Base-by-base conservation (phyloP, 2,329 filamentous ascomycete genomes). In the Tolypocladium inflatum region DNA sequence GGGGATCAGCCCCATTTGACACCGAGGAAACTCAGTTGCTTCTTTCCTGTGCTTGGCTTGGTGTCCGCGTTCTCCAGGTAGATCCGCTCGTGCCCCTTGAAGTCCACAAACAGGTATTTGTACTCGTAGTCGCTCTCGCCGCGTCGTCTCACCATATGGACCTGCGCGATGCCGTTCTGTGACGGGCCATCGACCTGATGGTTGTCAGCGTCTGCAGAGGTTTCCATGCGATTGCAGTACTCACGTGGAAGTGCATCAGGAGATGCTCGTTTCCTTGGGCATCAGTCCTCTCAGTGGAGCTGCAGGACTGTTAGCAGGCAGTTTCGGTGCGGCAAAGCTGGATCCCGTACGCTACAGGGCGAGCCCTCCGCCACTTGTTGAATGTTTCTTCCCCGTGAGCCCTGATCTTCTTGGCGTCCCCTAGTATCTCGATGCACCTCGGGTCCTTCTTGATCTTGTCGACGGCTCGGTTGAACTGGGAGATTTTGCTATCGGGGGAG, bases 381-480 rank as follows among this genome's bases (percentile, higher is more conserved):
- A 79, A 81, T 2, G 89, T 92, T 60, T 86, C 82, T 64, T 96
- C 90, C 43, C 93, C 93, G 71, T 88, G 89, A 0, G 91, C 91
- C 26, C 78, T 80, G 58, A 97, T 93, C 68, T 91, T 82, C 60
- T 85, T 86, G 43, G 80, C 74, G 19, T 90, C 85, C 17, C 91
- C 91, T 1, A 97, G 81, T 8, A 96, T 70, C 58, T 87, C 84
- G 35, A 86, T 77, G 68, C 90, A 95, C 58, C 83, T 79, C 0
- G 81, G 71, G 67, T 95, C 88, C 56, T 81, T 80, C 70, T 87
- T 90, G 69, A 97, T 86, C 61, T 86, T 85, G 67, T 89, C 83
- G 54, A 95, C 88, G 1, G 90, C 90, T 62, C 89, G 87, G 75
- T 95, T 96, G 80, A 96, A 97, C 70, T 94, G 86, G 58, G 86